phyloP scores from a whole-genome alignment of 2,329 filamentous ascomycete species.

The Erysiphe neolycopersici region DNA sequence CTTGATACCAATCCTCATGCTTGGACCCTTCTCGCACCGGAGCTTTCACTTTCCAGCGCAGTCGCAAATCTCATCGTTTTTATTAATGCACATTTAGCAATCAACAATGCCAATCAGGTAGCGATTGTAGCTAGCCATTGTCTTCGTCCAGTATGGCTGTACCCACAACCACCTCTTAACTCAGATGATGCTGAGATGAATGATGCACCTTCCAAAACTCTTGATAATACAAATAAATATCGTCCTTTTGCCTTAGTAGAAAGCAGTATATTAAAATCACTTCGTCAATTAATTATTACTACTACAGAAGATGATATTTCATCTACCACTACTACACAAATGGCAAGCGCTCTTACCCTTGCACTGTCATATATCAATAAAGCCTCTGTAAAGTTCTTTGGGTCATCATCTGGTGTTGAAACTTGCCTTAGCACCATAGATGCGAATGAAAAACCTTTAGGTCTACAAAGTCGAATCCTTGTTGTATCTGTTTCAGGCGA shows the following conservation, averaged over 20 bases:
- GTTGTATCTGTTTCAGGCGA: constrained; percentile 72
- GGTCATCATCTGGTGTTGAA: constrained; percentile 13
- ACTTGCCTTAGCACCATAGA: constrained; percentile 5
- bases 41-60: constrained; percentile 56
- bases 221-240: constrained; percentile 53
- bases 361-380: constrained; percentile 83
- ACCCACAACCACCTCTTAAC: constrained; percentile 28
- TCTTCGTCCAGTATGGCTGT: constrained; percentile 70
- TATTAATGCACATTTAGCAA: constrained; percentile 85
- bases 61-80: constrained; percentile 83
- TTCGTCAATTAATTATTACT: constrained; percentile 42
- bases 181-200: constrained; percentile 31
- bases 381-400: constrained; percentile 15
- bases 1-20: constrained; percentile 93
- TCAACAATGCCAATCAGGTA: constrained; percentile 80
- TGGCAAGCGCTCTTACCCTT: constrained; percentile 73
- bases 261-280: constrained; percentile 45
- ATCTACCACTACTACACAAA: constrained; percentile 51
- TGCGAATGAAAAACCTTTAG: constrained; percentile 14
- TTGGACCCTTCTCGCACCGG: constrained; percentile 53
- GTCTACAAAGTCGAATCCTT: constrained; percentile 58
- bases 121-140: constrained; percentile 76
- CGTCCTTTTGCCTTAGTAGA: constrained; percentile 77
- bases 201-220: constrained; percentile 14
- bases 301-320: constrained; percentile 39